Evolutionary conservation across 1,284 basidiomycete species (phyloP).

Genomic region (Ceratobasidium sp.): DNA sequence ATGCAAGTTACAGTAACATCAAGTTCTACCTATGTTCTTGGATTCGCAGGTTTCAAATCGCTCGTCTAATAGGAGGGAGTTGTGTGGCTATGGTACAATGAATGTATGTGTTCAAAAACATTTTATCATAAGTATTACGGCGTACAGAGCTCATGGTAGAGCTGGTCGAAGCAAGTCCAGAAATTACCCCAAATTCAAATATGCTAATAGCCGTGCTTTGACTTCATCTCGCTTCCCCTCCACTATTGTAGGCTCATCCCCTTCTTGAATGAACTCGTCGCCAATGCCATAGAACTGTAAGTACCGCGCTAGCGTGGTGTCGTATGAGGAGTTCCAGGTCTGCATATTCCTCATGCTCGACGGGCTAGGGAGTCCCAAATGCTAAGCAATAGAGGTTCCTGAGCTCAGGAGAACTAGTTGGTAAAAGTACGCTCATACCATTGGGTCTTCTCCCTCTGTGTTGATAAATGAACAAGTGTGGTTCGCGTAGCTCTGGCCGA

Average conservation of each 20-base stretch:
- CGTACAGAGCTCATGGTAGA: too few relatives aligned
- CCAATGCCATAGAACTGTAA: constrained; percentile 20
- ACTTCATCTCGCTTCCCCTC: neutral
- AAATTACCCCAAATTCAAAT: neutral
- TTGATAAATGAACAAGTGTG: neutral
- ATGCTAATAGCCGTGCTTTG: neutral
- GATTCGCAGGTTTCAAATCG: too few relatives aligned
- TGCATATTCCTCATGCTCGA: too few relatives aligned
- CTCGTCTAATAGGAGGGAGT: too few relatives aligned
- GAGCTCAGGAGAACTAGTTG: too few relatives aligned
- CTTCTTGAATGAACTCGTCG: neutral
- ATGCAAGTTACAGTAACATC: too few relatives aligned
- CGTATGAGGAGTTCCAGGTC: neutral
- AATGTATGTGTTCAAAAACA: too few relatives aligned
- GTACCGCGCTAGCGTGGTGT: neutral
- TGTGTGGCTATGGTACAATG: too few relatives aligned
- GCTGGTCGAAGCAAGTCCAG: too few relatives aligned
- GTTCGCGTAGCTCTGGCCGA: neutral
- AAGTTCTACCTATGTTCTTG: too few relatives aligned
- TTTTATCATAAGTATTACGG: too few relatives aligned
- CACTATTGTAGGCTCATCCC: neutral
- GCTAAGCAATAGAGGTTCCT: neutral
- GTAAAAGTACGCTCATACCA: neutral
- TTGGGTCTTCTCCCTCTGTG: constrained; percentile 9
- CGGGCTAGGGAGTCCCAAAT: neutral